Evolutionary conservation across 108 stramenopile species (phyloP).

Genomic region (Cyclotella baltica): DNA sequence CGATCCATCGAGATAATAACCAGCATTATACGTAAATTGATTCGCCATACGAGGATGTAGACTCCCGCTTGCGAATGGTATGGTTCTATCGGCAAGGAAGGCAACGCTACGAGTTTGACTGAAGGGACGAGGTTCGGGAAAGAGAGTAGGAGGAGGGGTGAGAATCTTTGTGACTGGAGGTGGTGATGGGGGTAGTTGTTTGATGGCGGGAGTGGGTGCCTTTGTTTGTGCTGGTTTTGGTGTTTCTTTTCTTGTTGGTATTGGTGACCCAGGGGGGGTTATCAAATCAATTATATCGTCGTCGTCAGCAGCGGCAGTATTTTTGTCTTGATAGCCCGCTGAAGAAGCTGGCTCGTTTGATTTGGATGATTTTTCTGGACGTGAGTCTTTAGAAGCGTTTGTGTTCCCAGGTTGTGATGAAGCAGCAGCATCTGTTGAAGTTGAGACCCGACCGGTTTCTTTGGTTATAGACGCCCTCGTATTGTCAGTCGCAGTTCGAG

Average conservation of each 20-base stretch:
- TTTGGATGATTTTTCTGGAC: not conserved
- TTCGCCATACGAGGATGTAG: not conserved
- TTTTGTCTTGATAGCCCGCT: not conserved
- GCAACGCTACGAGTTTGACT: constrained; percentile 12
- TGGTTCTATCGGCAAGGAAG: constrained; percentile 23
- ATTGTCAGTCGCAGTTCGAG: not conserved
- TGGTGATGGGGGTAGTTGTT: constrained; percentile 27
- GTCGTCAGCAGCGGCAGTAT: not conserved
- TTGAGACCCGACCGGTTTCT: too few relatives aligned
- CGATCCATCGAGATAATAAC: constrained; percentile 39
- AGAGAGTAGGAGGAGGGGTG: constrained; percentile 7
- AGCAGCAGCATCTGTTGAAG: not conserved
- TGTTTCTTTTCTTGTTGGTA: not conserved
- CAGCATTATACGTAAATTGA: constrained; percentile 21
- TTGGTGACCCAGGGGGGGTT: constrained; percentile 12
- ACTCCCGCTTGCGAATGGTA: constrained; percentile 26
- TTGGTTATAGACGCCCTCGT: too few relatives aligned
- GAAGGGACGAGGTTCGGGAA: constrained; percentile 35
- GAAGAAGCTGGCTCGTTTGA: not conserved
- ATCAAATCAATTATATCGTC: constrained; percentile 27
- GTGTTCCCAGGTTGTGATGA: not conserved
- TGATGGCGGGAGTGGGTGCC: not conserved
- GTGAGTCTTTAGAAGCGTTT: not conserved
- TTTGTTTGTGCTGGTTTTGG: not conserved
- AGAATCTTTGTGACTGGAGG: constrained; percentile 28